Conservation (phyloP, 108 stramenopile genomes). For the Skeletonema tropicum region DNA sequence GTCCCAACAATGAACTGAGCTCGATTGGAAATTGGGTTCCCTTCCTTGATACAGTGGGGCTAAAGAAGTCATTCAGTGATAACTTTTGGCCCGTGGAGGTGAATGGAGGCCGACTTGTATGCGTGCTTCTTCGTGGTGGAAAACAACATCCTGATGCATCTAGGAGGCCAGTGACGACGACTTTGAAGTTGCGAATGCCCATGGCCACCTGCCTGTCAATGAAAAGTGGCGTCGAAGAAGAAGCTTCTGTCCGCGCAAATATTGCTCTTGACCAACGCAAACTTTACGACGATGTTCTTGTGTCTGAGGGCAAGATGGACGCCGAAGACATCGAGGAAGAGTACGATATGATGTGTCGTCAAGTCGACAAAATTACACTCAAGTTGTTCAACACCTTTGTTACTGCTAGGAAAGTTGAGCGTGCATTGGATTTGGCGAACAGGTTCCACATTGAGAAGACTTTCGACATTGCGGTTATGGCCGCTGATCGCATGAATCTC, state of each 20-base stretch:
- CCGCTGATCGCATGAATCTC: constrained; percentile 63
- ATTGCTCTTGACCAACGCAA: constrained; percentile 73
- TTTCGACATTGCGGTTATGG: constrained; percentile 73
- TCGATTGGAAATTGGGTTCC: constrained; percentile 69
- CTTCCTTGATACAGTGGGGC: constrained; percentile 79
- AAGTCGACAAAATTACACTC: constrained; percentile 82
- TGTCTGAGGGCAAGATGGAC: constrained; percentile 36
- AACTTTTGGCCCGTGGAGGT: constrained; percentile 80
- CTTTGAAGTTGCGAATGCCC: constrained; percentile 74
- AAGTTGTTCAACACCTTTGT: constrained; percentile 68
- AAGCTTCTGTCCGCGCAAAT: constrained; percentile 72
- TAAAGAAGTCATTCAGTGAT: constrained; percentile 78
- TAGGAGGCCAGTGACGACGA: constrained; percentile 76
- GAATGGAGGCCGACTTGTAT: constrained; percentile 77
- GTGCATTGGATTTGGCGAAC: constrained; percentile 68
- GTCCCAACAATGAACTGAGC: not conserved
- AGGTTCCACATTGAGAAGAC: constrained; percentile 74
- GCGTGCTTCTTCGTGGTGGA: constrained; percentile 82
- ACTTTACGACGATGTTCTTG: constrained; percentile 50
- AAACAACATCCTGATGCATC: constrained; percentile 78
- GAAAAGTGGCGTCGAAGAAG: constrained; percentile 64
- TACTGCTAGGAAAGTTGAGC: constrained; percentile 70
- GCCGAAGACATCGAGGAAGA: constrained; percentile 67
- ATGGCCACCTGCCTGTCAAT: constrained; percentile 51
- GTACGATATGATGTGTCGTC: constrained; percentile 57